Evolutionary conservation across 129 eudicot genomes (phyloP).

Genomic region (Helianthus annuus): HanXRQr2.0-SUNRISE NC_035448.2:69705-70204

Average conservation of each 20-base stretch:
- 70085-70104: background rate
- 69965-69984: constrained; percentile 94
- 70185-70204: constrained; percentile 3
- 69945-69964: constrained; percentile 72
- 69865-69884: constrained; percentile 14
- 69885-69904: constrained; percentile 38
- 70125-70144: constrained; percentile 10
- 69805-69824: background rate
- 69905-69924: constrained; percentile 87
- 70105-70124: background rate
- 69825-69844: background rate
- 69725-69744: background rate
- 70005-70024: constrained; percentile 60
- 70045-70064: constrained; percentile 1
- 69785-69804: background rate
- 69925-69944: constrained; percentile 84
- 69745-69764: constrained; percentile 2
- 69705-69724: background rate
- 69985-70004: constrained; percentile 80
- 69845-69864: background rate
- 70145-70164: background rate
- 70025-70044: background rate
- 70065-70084: background rate
- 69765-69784: background rate
- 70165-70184: background rate